Conservation (phyloP, 768 basidiomycete genomes). For the Leccinellum albellum region DNA sequence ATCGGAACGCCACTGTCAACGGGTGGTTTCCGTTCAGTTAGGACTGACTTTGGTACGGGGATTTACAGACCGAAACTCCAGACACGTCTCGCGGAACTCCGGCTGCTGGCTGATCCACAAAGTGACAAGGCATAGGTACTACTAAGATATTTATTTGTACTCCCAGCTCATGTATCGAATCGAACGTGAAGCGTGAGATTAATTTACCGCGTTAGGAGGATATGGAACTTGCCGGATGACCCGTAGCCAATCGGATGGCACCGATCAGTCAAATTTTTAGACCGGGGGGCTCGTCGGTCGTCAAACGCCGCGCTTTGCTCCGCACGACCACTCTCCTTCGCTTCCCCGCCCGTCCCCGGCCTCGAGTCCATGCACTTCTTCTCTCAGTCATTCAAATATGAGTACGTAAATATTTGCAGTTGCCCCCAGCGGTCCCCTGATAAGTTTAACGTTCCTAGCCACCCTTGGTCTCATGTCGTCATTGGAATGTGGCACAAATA, state of each 20-base stretch:
- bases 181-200: no score
- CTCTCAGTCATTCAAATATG: conserved; percentile 78
- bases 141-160: neutral
- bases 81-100: conserved; percentile 67
- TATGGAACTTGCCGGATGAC: conserved; percentile 11
- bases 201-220: neutral
- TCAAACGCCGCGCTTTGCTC: conserved; percentile 11
- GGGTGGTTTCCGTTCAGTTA: neutral
- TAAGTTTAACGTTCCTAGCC: conserved; percentile 42
- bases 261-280: conserved; percentile 15
- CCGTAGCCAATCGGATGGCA: conserved; percentile 30
- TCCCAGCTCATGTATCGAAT: neutral
- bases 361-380: conserved; percentile 72
- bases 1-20: neutral
- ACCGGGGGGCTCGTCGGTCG: conserved; percentile 5
- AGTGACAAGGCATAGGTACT: neutral
- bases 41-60: neutral
- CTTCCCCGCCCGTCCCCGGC: conserved; percentile 22
- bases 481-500: conserved; percentile 96
- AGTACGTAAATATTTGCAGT: conserved; percentile 48
- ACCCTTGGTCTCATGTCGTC: conserved; percentile 87
- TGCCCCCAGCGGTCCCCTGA: conserved; percentile 4
- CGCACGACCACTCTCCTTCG: conserved; percentile 21
- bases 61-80: conserved; percentile 71
- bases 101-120: conserved; percentile 33